Conservation (phyloP, 306 rosid genomes). For the Vicia sativa region DNA sequence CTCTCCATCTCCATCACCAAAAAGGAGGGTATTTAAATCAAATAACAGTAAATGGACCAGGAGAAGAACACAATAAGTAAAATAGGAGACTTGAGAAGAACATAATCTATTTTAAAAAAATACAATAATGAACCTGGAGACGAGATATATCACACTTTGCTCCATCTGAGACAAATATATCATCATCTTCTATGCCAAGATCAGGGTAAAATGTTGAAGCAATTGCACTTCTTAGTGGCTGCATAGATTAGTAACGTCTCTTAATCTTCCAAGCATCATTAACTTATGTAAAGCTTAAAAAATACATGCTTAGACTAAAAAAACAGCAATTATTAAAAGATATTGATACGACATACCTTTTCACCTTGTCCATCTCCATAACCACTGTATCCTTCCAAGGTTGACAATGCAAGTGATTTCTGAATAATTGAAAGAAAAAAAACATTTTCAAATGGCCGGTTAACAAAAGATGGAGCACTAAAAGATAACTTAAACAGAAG, state of each 20-base stretch:
- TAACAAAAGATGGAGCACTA: slow-evolving; percentile 17
- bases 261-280: slow-evolving; percentile 46
- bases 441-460: slow-evolving; percentile 30
- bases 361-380: slow-evolving; percentile 98
- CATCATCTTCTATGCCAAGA: slow-evolving; percentile 58
- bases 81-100: slow-evolving; percentile 13
- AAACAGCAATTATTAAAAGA: neutral
- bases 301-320: too few relatives aligned
- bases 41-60: slow-evolving; percentile 9
- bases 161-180: slow-evolving; percentile 80
- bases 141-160: slow-evolving; percentile 84
- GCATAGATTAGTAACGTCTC: slow-evolving; percentile 38
- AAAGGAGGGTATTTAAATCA: slow-evolving; percentile 1
- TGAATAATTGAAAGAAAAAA: slow-evolving; percentile 34
- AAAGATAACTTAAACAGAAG: slow-evolving; percentile 5
- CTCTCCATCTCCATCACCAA: neutral
- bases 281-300: neutral
- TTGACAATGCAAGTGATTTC: slow-evolving; percentile 78
- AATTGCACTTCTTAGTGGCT: slow-evolving; percentile 73
- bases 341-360: slow-evolving; percentile 56
- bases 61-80: neutral
- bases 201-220: slow-evolving; percentile 56
- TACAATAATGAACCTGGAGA: slow-evolving; percentile 59
- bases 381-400: slow-evolving; percentile 91
- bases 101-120: slow-evolving; percentile 5